Evolutionary conservation across 164 flowering plant genomes (phyloP).

Genomic region (Vitis cinerea): DNA sequence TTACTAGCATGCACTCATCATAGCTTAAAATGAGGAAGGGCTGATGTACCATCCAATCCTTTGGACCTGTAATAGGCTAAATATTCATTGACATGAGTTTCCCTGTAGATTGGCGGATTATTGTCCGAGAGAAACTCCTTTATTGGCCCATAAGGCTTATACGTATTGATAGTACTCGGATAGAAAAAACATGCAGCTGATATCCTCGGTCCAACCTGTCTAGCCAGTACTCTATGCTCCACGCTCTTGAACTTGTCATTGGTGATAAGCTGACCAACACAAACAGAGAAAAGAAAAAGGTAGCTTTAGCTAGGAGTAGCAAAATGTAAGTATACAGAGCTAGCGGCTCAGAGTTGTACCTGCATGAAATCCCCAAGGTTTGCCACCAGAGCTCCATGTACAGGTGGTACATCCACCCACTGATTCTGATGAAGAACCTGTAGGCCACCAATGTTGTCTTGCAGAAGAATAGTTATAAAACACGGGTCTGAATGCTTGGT

Average conservation of each 20-base stretch:
- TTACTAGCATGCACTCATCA: background rate
- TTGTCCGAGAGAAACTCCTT: conserved; percentile 18
- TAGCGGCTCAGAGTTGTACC: conserved; percentile 2
- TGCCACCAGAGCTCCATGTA: conserved; percentile 11
- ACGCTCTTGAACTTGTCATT: conserved; percentile 17
- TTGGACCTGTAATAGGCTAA: background rate
- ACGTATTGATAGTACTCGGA: conserved; percentile 14
- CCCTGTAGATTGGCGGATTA: conserved; percentile 25
- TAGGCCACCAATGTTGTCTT: conserved; percentile 24
- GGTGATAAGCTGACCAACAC: conserved; percentile 11
- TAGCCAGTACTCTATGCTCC: conserved; percentile 17
- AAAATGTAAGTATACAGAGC: too few relatives aligned
- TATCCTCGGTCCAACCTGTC: conserved; percentile 9
- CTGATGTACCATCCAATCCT: background rate
- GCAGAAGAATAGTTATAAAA: conserved; percentile 17
- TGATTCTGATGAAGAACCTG: conserved; percentile 21
- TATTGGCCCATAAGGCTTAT: conserved; percentile 24
- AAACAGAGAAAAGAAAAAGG: too few relatives aligned
- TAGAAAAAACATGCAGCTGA: conserved; percentile 25
- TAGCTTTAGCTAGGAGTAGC: too few relatives aligned
- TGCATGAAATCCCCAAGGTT: conserved; percentile 23
- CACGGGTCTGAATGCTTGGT: conserved; percentile 21
- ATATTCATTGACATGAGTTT: conserved; percentile 13
- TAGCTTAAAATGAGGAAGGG: conserved; percentile 6
- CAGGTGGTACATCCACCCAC: conserved; percentile 17